Evolutionary conservation across 345 rosid species (phyloP).

Genomic region (Populus euphratica): DNA sequence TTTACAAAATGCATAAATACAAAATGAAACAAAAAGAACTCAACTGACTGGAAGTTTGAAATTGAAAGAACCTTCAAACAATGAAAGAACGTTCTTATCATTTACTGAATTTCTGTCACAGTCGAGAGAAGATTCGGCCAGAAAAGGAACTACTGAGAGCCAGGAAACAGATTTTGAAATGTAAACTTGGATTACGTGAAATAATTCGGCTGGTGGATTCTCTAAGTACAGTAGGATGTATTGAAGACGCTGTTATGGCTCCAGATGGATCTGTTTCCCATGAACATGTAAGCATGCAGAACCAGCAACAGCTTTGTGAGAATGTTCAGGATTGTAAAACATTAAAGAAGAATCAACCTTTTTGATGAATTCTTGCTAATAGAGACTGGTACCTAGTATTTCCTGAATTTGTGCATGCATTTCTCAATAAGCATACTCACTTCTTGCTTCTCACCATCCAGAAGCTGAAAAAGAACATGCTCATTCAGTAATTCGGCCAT

Average conservation of each 20-base stretch:
- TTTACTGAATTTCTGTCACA: slow-evolving; percentile 28
- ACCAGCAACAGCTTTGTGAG: not conserved
- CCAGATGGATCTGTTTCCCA: slow-evolving; percentile 94
- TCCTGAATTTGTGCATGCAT: not conserved
- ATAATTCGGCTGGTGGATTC: slow-evolving; percentile 69
- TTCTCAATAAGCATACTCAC: not conserved
- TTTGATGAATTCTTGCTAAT: not conserved
- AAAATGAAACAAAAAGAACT: not conserved
- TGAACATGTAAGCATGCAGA: slow-evolving; percentile 61
- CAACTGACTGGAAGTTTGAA: not conserved
- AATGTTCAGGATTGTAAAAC: slow-evolving; percentile 1
- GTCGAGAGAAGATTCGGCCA: slow-evolving; percentile 95
- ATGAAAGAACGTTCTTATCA: not conserved
- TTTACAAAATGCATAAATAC: not conserved
- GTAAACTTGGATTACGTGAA: slow-evolving; percentile 95
- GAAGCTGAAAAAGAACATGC: not conserved
- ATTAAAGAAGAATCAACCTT: not conserved
- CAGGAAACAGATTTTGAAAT: slow-evolving; percentile 71
- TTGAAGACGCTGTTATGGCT: slow-evolving; percentile 78
- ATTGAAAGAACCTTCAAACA: not conserved
- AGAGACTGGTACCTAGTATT: not conserved
- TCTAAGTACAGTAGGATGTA: slow-evolving; percentile 79
- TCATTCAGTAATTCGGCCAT: not conserved
- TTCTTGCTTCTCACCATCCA: not conserved
- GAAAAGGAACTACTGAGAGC: slow-evolving; percentile 88